Evolutionary conservation across 2,329 filamentous ascomycete species (phyloP), one percentile per base, ranked within the genome.

Genomic region (Phialemoniopsis sp.): DNA sequence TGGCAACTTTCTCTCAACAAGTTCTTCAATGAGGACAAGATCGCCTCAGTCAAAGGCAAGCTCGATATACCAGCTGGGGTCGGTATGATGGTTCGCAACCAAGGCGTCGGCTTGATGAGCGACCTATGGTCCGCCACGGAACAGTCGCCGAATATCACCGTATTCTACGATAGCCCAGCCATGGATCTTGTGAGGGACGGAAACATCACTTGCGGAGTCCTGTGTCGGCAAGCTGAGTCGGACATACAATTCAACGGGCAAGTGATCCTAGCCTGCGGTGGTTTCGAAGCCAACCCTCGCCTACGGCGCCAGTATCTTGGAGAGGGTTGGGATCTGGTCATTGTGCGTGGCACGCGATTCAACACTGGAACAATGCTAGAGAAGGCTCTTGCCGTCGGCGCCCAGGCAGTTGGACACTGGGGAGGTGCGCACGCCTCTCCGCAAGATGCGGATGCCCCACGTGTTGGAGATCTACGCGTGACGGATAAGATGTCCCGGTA

Each of bases 401-500:
- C 80, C 0, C 68, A 69, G 43, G 58, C 64, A 13, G 67, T 63
- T 0, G 81, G 81, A 0, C 69, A 84, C 49, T 83, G 76, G 68
- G 76, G 74, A 0, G 80, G 81, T 0, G 85, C 80, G 47, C 82
- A 85, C 51, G 73, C 76, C 2, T 73, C 76, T 0, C 73, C 73
- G 5, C 85, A 82, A 81, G 81, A 86, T 50, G 78, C 76, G 2
- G 72, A 82, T 49, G 72, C 80, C 1, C 67, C 73, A 0, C 54
- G 68, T 0, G 53, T 77, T 44, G 81, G 81, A 4, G 73, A 84
- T 46, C 67, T 76, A 3, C 59, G 58, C n/a, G 58, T 76, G 3
- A 80, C 80, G 4, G 85, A 86, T 49, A 73, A 84, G 53, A 83
- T 73, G 51, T 85, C 81, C 7, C 85, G 85, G 51, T 82, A 76